phyloP scores from a whole-genome alignment of 139 green algal genomes.

The Coelastrella sp. region DNA sequence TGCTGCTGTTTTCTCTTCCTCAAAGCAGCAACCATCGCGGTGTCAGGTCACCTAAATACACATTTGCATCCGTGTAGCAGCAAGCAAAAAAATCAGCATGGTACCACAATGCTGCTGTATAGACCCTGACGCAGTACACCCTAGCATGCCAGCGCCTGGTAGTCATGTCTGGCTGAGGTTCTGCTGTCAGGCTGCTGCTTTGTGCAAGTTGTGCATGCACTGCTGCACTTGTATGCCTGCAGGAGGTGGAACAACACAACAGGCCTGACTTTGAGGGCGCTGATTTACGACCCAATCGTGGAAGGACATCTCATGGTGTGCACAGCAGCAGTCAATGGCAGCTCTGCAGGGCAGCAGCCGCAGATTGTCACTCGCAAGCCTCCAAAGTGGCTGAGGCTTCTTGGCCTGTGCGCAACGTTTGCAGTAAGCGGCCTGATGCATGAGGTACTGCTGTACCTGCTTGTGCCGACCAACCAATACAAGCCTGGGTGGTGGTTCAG shows the following conservation, averaged over 20 bases:
- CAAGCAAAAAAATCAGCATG: too few species aligned
- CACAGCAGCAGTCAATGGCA: background rate
- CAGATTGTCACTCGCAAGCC: too few species aligned
- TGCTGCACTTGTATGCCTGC: background rate
- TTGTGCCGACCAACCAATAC: background rate
- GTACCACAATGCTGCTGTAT: too few species aligned
- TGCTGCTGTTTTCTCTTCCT: too few species aligned
- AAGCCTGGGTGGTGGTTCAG: background rate
- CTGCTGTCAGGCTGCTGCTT: background rate
- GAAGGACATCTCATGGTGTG: constrained; percentile 31
- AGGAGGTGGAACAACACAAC: constrained; percentile 62
- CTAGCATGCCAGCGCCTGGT: too few species aligned
- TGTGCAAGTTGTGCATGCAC: background rate
- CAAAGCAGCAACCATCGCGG: too few species aligned
- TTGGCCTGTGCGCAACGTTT: constrained; percentile 26
- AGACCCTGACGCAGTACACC: too few species aligned
- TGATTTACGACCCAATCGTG: constrained; percentile 57
- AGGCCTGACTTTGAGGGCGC: constrained; percentile 38
- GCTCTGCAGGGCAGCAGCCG: background rate
- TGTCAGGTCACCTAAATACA: too few species aligned
- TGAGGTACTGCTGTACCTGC: constrained; percentile 45
- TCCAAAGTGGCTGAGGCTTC: background rate
- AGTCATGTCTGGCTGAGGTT: too few species aligned
- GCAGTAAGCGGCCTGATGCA: constrained; percentile 49
- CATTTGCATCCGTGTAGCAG: too few species aligned